phyloP scores from a whole-genome alignment of 371 early-diverging fungal genomes.

The Smittium mucronatum region DNA sequence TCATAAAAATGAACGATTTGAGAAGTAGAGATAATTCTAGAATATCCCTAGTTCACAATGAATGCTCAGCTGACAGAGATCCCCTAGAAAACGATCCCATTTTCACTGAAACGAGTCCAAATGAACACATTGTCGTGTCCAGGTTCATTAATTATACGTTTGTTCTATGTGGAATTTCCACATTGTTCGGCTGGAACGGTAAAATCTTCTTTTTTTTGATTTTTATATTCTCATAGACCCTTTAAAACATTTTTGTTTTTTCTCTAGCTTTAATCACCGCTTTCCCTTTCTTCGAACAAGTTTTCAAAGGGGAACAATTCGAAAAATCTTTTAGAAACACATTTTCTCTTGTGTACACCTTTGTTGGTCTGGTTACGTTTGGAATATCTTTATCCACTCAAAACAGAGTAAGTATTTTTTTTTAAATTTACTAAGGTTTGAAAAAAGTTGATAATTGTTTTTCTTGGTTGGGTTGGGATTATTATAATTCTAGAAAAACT shows the following conservation, averaged over 20 bases:
- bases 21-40: too few relatives aligned
- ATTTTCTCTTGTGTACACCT: slow-evolving; percentile 1
- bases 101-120: background rate
- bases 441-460: background rate
- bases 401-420: background rate
- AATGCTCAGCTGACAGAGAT: too few relatives aligned
- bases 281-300: background rate
- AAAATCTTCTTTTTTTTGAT: background rate
- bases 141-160: slow-evolving; percentile 1
- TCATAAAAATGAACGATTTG: too few relatives aligned
- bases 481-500: background rate
- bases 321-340: slow-evolving; percentile 6
- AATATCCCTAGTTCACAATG: too few relatives aligned
- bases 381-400: background rate
- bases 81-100: too few relatives aligned
- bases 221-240: too few relatives aligned
- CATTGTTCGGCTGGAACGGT: slow-evolving; percentile 8
- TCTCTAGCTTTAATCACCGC: slow-evolving; percentile 5
- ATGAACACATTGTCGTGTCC: background rate
- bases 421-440: background rate
- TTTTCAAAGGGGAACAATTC: background rate
- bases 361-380: background rate
- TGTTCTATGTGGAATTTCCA: slow-evolving; percentile 5
- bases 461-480: background rate
- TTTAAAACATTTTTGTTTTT: background rate